Conservation (phyloP, 768 basidiomycete species). For the Mycena epipterygia region DNA sequence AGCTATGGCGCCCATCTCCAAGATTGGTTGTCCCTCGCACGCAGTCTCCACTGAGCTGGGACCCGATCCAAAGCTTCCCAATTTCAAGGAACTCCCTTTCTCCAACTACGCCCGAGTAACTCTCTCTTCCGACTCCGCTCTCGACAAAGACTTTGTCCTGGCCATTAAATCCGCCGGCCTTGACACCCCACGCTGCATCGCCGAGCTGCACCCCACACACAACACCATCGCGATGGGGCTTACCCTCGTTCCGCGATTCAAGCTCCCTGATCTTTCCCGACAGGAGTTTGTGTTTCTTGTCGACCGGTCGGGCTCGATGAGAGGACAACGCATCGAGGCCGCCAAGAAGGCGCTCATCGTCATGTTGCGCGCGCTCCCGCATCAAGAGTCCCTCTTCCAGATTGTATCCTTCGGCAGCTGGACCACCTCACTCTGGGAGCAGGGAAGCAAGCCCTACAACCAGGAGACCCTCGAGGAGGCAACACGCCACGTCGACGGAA, state of each 20-base stretch:
- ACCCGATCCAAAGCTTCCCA: slow-evolving; percentile 31
- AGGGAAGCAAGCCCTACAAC: slow-evolving; percentile 39
- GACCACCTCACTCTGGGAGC: slow-evolving; percentile 45
- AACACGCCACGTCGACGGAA: slow-evolving; percentile 40
- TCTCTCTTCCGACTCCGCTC: slow-evolving; percentile 25
- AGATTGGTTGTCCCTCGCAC: slow-evolving; percentile 32
- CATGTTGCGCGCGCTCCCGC: slow-evolving; percentile 55
- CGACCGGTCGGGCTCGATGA: slow-evolving; percentile 61
- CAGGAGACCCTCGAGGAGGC: slow-evolving; percentile 43
- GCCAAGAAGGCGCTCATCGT: slow-evolving; percentile 54
- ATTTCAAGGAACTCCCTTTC: slow-evolving; percentile 34
- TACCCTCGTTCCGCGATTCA: slow-evolving; percentile 59
- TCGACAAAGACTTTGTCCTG: slow-evolving; percentile 58
- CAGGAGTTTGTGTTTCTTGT: slow-evolving; percentile 64
- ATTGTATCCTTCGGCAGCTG: slow-evolving; percentile 55
- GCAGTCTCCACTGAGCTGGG: slow-evolving; percentile 33
- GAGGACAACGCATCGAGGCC: slow-evolving; percentile 42
- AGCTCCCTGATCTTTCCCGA: slow-evolving; percentile 45
- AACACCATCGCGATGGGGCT: slow-evolving; percentile 54
- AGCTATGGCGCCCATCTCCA: slow-evolving; percentile 26
- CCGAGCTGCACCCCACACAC: slow-evolving; percentile 42
- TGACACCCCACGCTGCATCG: slow-evolving; percentile 59
- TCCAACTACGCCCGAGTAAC: slow-evolving; percentile 31
- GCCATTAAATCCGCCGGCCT: slow-evolving; percentile 53
- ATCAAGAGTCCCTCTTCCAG: slow-evolving; percentile 54